These are phyloP conservation scores for Backusella australiensis DNA, from an alignment of 192 early-diverging fungal species.

Conservation along the genomic window DNA sequence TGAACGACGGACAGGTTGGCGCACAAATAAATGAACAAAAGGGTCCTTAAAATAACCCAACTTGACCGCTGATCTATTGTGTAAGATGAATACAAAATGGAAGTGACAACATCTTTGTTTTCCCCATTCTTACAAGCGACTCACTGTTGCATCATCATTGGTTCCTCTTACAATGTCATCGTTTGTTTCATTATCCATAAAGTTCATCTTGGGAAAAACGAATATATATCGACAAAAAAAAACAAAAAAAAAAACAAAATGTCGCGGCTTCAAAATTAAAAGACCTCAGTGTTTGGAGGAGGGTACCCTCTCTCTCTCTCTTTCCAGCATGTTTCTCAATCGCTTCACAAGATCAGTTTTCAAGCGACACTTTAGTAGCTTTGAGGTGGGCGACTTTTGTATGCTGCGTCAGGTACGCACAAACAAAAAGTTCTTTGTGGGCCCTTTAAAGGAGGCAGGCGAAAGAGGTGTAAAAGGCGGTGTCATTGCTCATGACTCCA, in stretches of 20 bases:
- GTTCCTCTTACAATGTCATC: constrained; percentile 83
- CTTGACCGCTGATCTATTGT: constrained; percentile 70
- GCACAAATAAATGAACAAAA: constrained; percentile 80
- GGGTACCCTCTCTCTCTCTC: not conserved
- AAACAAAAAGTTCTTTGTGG: constrained; percentile 36
- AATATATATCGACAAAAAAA: too few relatives aligned
- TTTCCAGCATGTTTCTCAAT: not conserved
- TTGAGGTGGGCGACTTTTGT: constrained; percentile 30
- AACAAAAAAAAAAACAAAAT: not conserved
- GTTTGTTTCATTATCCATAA: not conserved
- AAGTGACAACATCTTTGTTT: not conserved
- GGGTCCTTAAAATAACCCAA: constrained; percentile 83
- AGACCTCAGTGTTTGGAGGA: not conserved
- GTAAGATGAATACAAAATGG: not conserved
- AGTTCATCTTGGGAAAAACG: not conserved
- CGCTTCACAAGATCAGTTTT: not conserved
- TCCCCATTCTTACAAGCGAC: constrained; percentile 62
- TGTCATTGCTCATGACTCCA: constrained; percentile 23
- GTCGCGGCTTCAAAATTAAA: not conserved
- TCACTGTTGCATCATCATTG: constrained; percentile 87
- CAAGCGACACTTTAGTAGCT: not conserved
- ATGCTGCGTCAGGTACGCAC: constrained; percentile 29
- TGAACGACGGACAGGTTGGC: constrained; percentile 65
- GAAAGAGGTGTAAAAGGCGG: constrained; percentile 20
- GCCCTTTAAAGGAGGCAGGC: constrained; percentile 30